These are phyloP conservation scores for Spencermartinsiella ligniputridi DNA, from an alignment of 1,139 yeast genomes.

Conservation along the genomic window DNA sequence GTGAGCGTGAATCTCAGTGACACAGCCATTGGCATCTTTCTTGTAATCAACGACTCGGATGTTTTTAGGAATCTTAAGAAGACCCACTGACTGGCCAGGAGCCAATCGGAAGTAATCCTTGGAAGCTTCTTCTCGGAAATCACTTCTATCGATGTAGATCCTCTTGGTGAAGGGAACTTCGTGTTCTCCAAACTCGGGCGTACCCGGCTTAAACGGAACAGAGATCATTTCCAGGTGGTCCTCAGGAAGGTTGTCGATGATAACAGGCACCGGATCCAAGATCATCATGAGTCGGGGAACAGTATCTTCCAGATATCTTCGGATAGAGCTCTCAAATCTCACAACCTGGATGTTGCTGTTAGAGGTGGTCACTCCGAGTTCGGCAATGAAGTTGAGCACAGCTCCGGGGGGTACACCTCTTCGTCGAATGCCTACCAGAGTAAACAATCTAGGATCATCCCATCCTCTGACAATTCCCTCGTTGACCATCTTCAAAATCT, in stretches of 20 bases:
- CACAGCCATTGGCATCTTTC: conserved; percentile 57
- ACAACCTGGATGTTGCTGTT: conserved; percentile 86
- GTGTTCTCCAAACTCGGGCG: conserved; percentile 69
- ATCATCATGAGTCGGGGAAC: conserved; percentile 96
- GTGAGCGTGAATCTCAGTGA: conserved; percentile 68
- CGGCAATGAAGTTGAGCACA: conserved; percentile 84
- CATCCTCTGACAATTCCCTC: conserved; percentile 84
- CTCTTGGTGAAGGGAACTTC: conserved; percentile 69
- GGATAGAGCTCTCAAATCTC: conserved; percentile 84
- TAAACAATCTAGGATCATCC: conserved; percentile 97
- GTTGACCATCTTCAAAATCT: conserved; percentile 86
- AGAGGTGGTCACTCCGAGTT: conserved; percentile 93
- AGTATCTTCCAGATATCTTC: conserved; percentile 81
- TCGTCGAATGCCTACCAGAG: conserved; percentile 90
- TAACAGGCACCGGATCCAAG: conserved; percentile 78
- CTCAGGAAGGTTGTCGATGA: conserved; percentile 76
- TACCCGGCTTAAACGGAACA: conserved; percentile 89
- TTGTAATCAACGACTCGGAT: conserved; percentile 69
- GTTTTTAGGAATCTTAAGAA: conserved; percentile 84
- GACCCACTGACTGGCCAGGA: conserved; percentile 94
- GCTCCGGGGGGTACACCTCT: conserved; percentile 99
- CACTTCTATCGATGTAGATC: conserved; percentile 80
- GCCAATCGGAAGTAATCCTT: conserved; percentile 80
- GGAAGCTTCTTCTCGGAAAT: conserved; percentile 67
- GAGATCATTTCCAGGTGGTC: conserved; percentile 64